A percentile compares a stretch with the other conserved stretches of the same genome.
These are phyloP conservation scores for Pontederia crassipes DNA, from an alignment of 176 grass and related monocot species.

Conservation along the genomic window DNA sequence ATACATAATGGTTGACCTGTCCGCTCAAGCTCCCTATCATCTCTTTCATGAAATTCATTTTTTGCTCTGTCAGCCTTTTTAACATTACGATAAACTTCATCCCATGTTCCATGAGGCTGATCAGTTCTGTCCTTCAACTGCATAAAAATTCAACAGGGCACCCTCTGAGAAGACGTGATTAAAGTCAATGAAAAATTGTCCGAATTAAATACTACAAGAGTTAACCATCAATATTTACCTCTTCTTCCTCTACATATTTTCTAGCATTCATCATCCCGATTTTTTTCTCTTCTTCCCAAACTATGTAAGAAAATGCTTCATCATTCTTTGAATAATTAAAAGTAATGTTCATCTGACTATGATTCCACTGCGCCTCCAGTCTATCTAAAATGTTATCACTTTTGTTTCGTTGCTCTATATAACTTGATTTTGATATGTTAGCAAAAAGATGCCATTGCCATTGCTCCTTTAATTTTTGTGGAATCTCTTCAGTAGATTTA, in stretches of 20 bases:
- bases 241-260: constrained; percentile 72
- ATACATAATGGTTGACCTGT: constrained; percentile 94
- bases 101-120: constrained; percentile 86
- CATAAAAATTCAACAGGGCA: constrained; percentile 24
- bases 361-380: constrained; percentile 52
- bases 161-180: constrained; percentile 9
- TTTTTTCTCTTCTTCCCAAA: constrained; percentile 83
- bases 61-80: constrained; percentile 84
- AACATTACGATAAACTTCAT: constrained; percentile 93
- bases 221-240: constrained; percentile 37
- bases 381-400: constrained; percentile 58
- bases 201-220: background rate
- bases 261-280: constrained; percentile 42
- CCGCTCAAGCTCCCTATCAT: constrained; percentile 88
- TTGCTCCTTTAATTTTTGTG: constrained; percentile 55
- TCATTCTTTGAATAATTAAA: constrained; percentile 37
- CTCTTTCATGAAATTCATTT: constrained; percentile 95
- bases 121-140: constrained; percentile 93
- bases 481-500: constrained; percentile 46
- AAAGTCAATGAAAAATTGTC: constrained; percentile 6
- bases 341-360: constrained; percentile 22
- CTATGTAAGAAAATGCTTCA: constrained; percentile 57
- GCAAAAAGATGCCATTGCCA: constrained; percentile 87
- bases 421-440: constrained; percentile 35
- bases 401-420: constrained; percentile 36